Percentiles rank a stretch among this genome's conserved stretches.
Evolutionary conservation across 2,329 filamentous ascomycete genomes (phyloP).

Genomic region (Nothopassalora personata): DNA sequence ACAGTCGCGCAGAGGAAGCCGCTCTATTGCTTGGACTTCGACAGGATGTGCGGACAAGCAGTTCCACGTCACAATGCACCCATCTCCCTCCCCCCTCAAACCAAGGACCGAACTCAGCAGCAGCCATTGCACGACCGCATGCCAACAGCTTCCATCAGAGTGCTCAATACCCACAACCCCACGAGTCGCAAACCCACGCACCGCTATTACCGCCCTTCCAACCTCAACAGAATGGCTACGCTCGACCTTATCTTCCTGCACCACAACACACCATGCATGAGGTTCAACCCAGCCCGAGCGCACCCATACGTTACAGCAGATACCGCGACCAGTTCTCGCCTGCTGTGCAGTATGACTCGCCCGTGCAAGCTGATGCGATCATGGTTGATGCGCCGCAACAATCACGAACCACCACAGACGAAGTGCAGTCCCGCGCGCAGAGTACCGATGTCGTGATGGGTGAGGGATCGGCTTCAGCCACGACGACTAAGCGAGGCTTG

Average conservation of each 20-base stretch:
- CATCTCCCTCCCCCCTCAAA: conserved; percentile 9
- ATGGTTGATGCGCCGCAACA: conserved; percentile 26
- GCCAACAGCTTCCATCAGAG: conserved; percentile 31
- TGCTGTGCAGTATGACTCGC: neutral
- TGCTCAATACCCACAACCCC: conserved; percentile 18
- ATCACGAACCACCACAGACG: conserved; percentile 39
- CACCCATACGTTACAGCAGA: neutral
- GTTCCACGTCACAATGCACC: conserved; percentile 18
- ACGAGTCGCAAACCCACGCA: conserved; percentile 15
- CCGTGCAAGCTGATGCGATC: conserved; percentile 4
- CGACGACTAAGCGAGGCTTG: conserved; percentile 35
- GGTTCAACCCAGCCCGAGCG: conserved; percentile 7
- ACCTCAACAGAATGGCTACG: conserved; percentile 14
- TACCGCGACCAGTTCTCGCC: neutral
- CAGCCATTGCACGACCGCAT: conserved; percentile 22
- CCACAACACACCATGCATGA: conserved; percentile 21
- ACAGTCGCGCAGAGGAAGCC: conserved; percentile 42
- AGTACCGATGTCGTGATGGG: conserved; percentile 24
- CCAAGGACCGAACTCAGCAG: neutral
- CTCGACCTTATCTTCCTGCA: conserved; percentile 19
- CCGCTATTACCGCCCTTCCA: conserved; percentile 27
- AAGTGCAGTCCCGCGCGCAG: conserved; percentile 19
- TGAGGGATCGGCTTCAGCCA: conserved; percentile 20
- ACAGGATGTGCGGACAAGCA: conserved; percentile 20
- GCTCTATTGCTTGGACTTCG: conserved; percentile 43